A percentile compares a stretch with the other conserved stretches of the same genome.
Evolutionary conservation across 169 alveolate species (phyloP).

Genomic region (Eimeria maxima): DNA sequence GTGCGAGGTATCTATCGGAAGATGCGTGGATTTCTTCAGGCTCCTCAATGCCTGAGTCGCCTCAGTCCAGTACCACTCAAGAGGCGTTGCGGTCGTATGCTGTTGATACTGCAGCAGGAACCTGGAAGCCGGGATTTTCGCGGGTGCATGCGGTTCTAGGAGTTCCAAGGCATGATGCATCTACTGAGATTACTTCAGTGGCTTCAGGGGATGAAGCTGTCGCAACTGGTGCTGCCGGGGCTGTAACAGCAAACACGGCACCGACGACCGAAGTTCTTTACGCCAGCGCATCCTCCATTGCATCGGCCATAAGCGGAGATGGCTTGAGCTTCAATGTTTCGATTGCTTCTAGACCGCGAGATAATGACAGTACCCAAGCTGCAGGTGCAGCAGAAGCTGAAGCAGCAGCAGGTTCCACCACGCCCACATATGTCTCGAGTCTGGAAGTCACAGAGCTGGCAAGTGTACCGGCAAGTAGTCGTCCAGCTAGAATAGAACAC

Average conservation of each 20-base stretch:
- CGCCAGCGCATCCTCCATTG: background rate
- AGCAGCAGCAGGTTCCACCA: background rate
- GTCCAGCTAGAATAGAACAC: background rate
- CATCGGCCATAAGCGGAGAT: background rate
- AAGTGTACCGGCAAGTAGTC: no score
- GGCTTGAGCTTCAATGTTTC: background rate
- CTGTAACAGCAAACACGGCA: background rate
- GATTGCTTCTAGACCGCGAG: background rate
- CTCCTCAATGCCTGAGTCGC: background rate
- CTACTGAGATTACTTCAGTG: background rate
- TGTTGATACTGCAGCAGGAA: no score
- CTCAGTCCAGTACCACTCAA: background rate
- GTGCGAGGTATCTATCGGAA: background rate
- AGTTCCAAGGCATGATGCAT: background rate
- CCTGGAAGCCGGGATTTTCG: background rate
- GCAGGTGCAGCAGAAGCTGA: background rate
- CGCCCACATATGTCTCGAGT: background rate
- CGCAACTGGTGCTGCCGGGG: no score
- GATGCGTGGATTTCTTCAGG: slow-evolving; percentile 49
- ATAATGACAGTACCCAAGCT: background rate
- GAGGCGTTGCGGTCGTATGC: background rate
- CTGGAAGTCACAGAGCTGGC: background rate
- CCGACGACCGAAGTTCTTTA: background rate
- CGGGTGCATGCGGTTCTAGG: background rate
- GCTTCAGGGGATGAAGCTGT: background rate